These are phyloP conservation scores for Aristolochia californica DNA, from an alignment of 164 flowering plant species.

Conservation along the genomic window DNA sequence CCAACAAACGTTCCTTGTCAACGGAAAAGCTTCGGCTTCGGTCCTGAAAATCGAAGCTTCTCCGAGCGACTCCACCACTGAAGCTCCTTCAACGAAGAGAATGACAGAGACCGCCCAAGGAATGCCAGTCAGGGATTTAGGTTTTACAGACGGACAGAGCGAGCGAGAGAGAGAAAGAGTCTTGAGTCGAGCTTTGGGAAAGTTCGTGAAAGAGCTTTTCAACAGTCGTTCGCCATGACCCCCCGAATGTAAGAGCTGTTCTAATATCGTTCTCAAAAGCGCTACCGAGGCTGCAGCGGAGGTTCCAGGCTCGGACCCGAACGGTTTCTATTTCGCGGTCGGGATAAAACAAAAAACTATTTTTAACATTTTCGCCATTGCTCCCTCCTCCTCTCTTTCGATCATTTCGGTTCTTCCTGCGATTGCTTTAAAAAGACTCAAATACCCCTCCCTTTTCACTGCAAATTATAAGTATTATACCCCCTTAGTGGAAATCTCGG, in stretches of 20 bases:
- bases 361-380: not conserved
- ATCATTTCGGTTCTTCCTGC: not conserved
- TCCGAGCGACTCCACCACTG: no score
- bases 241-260: not conserved
- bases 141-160: no score
- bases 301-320: slow-evolving; percentile 5
- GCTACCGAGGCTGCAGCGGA: slow-evolving; percentile 2
- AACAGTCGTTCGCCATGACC: not conserved
- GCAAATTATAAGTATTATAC: no score
- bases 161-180: not conserved
- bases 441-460: not conserved
- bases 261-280: slow-evolving; percentile 5
- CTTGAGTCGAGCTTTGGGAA: not conserved
- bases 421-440: not conserved
- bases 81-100: no score
- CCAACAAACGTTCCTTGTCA: no score
- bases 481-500: no score
- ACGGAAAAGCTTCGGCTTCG: no score
- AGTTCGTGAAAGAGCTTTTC: not conserved
- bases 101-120: no score
- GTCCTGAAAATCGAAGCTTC: no score
- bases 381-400: not conserved
- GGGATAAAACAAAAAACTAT: not conserved
- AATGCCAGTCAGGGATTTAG: no score
- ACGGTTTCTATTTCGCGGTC: slow-evolving; percentile 5